phyloP scores from a whole-genome alignment of 345 rosid genomes.

The Triadica sebifera region DNA sequence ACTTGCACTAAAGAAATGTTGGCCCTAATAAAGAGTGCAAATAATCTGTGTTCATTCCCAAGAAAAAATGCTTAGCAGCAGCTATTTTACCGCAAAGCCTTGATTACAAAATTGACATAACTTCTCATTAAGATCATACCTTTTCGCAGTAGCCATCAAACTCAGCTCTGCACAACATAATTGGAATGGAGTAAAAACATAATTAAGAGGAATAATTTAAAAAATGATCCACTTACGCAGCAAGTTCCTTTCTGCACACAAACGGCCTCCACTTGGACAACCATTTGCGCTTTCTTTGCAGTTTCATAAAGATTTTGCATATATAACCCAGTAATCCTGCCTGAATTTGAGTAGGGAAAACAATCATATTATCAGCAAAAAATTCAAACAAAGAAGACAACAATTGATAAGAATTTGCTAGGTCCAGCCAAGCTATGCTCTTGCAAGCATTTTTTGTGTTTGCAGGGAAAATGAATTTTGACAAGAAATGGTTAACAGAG shows the following conservation, averaged over 20 bases:
- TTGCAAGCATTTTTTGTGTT: no score
- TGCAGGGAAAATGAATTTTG: background rate
- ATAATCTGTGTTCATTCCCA: background rate
- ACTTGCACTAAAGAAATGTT: background rate
- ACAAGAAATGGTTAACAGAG: background rate
- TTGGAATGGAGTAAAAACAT: background rate
- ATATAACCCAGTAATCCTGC: constrained; percentile 21
- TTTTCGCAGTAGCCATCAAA: constrained; percentile 29
- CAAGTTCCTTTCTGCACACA: constrained; percentile 27
- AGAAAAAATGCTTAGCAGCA: background rate
- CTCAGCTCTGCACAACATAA: constrained; percentile 15
- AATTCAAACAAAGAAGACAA: background rate
- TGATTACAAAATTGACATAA: background rate
- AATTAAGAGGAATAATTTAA: background rate
- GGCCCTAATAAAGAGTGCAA: background rate
- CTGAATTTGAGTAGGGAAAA: constrained; percentile 2
- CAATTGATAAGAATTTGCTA: background rate
- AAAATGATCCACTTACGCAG: constrained; percentile 14
- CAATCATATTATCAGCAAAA: background rate
- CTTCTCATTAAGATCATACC: constrained; percentile 16
- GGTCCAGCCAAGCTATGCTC: background rate
- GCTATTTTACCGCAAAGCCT: background rate
- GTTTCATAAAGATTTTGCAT: constrained; percentile 20
- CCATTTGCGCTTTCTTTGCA: constrained; percentile 24
- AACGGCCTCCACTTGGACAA: constrained; percentile 26